Evolutionary conservation across 768 basidiomycete genomes (phyloP).

Genomic region (Ramaria sp.): DNA sequence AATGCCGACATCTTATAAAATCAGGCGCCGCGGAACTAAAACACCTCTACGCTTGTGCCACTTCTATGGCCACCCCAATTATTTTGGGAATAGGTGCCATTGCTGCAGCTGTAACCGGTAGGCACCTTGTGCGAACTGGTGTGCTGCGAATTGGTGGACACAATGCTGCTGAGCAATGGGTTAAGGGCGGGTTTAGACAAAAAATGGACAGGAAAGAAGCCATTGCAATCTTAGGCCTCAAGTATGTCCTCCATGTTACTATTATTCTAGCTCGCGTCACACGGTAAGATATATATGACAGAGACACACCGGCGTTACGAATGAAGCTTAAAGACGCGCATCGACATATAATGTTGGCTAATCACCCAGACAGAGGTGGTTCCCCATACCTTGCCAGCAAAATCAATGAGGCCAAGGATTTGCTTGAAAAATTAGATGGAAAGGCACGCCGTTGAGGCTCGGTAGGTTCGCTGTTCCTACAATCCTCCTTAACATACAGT

Average conservation of each 20-base stretch:
- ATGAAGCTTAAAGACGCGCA: constrained; percentile 87
- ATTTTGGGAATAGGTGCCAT: constrained; percentile 70
- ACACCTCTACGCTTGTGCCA: neutral
- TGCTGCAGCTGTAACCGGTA: constrained; percentile 63
- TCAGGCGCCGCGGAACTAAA: neutral
- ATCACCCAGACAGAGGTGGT: constrained; percentile 97
- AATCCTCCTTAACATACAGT: neutral
- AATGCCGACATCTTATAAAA: constrained; percentile 29
- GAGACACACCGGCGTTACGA: constrained; percentile 74
- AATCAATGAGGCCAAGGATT: constrained; percentile 96
- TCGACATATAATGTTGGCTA: constrained; percentile 93
- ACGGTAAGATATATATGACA: constrained; percentile 22
- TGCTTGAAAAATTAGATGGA: constrained; percentile 72
- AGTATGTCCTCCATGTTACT: constrained; percentile 40
- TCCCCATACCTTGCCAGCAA: constrained; percentile 98
- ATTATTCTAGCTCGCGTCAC: neutral
- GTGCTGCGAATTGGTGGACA: constrained; percentile 36
- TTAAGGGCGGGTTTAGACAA: constrained; percentile 84
- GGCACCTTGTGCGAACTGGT: constrained; percentile 57
- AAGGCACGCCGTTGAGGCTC: constrained; percentile 16
- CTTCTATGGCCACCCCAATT: constrained; percentile 65
- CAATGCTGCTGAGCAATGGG: constrained; percentile 72
- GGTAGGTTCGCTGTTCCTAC: neutral
- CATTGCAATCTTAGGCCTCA: constrained; percentile 80
- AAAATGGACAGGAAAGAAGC: constrained; percentile 98